phyloP scores from a whole-genome alignment of 805 yeast genomes.

The Lipomyces mesembrius region DNA sequence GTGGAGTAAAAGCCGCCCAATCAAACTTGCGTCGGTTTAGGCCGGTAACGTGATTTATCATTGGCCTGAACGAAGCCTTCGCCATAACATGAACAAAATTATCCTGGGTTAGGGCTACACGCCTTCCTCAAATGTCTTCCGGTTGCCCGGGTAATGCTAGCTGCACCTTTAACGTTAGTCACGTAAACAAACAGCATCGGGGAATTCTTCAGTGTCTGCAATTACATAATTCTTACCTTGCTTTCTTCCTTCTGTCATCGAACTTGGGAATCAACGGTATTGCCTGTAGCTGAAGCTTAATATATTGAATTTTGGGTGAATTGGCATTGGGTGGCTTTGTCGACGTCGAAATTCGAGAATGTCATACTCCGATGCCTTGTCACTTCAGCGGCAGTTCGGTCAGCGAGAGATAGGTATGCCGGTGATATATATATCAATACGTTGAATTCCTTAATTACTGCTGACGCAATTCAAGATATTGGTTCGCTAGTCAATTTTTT shows the following conservation, averaged over 20 bases:
- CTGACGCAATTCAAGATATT: neutral
- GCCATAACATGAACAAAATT: neutral
- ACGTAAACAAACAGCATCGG: neutral
- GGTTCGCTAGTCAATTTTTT: slow-evolving; percentile 12
- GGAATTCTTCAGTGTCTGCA: neutral
- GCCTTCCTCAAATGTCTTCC: no score
- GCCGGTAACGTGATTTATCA: neutral
- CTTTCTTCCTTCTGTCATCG: neutral
- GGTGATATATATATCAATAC: no score
- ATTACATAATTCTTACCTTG: neutral
- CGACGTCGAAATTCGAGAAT: neutral
- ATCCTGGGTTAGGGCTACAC: neutral
- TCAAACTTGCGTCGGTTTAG: neutral
- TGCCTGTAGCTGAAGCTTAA: neutral
- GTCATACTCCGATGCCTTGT: slow-evolving; percentile 18
- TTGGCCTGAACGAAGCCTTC: neutral
- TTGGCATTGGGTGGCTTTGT: neutral
- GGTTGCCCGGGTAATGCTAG: neutral
- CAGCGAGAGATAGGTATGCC: slow-evolving; percentile 19
- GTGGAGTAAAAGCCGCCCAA: neutral
- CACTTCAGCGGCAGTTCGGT: slow-evolving; percentile 15
- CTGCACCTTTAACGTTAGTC: neutral
- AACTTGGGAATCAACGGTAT: neutral
- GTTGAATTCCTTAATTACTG: neutral
- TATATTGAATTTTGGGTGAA: neutral